Evolutionary conservation across 202 grass and related monocot species (phyloP).

Genomic region (Elaeis oleifera): DNA sequence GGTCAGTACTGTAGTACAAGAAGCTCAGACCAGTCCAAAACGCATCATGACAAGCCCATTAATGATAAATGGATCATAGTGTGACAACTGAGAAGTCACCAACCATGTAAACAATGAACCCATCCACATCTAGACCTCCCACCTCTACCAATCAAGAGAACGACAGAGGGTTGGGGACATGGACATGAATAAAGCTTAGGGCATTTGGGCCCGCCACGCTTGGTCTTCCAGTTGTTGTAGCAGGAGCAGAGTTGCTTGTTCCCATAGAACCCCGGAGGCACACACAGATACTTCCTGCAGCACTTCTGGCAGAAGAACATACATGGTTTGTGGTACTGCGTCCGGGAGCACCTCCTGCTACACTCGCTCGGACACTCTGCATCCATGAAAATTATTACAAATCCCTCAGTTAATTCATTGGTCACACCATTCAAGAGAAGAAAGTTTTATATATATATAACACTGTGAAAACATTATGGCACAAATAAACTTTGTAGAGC

Average conservation of each 20-base stretch:
- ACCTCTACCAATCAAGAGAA: no score
- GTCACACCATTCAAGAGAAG: no score
- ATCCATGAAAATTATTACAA: background rate
- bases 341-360: slow-evolving; percentile 34
- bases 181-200: background rate
- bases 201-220: slow-evolving; percentile 48
- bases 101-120: no score
- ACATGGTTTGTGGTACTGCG: slow-evolving; percentile 46
- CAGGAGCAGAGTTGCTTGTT: slow-evolving; percentile 45
- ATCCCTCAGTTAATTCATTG: background rate
- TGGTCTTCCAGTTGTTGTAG: slow-evolving; percentile 64
- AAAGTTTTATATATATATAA: no score
- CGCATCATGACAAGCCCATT: no score
- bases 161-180: no score
- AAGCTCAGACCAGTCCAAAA: no score
- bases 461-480: background rate
- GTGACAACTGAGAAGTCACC: no score
- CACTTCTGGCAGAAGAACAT: slow-evolving; percentile 61
- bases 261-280: slow-evolving; percentile 42
- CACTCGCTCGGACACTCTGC: slow-evolving; percentile 34
- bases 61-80: no score
- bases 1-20: no score
- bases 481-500: no score
- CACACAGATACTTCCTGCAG: slow-evolving; percentile 43
- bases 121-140: no score